Base-by-base conservation (phyloP, 1,284 basidiomycete species). In the Boletus holoroseus region DNA sequence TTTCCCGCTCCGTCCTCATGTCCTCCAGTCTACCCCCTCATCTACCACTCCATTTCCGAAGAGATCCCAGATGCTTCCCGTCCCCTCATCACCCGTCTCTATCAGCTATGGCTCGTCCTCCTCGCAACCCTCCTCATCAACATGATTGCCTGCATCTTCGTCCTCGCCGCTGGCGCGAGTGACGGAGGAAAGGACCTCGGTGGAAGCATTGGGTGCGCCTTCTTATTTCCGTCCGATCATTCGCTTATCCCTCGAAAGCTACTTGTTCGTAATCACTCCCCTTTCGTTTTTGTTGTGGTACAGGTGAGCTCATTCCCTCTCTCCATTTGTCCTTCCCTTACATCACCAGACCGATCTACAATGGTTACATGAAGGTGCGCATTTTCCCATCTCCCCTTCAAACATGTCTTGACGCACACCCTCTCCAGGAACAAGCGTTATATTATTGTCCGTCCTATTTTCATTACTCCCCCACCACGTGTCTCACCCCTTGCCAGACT, bases 251-350 rank as follows among this genome's bases (percentile, higher is more conserved):
- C 36, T 24, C 58, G 40, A 60, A 64, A 91, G 92, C 50, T 96
- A 97, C 67, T 58, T 94, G 38, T 77, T 91, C 45, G 74, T 97
- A 54, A 95, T 99, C 64, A 73, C 82, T 6, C 71, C 82, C 39
- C 70, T 85, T 39, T 93, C 92, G 31, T 97, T 97, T 74, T 74
- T 95, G 58, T 76, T 92, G 50, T 97, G 94, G 93, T 94, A 93
- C 68, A 82, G 90, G 85, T 85, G 56, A 60, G 77, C 60, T 15
- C 53, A 20, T 22, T 36, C 15, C 16, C 24, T 35, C 34, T 42
- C 31, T 11, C 45, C 46, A 11, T 24, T 48, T 48, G 15, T 45
- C 50, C 45, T 48, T 42, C 18, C 28, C 54, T 56, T 50, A 47
- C 51, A 34, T 54, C 54, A 32, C 57, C 50, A 89, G 92, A 62